phyloP scores from a whole-genome alignment of 371 early-diverging fungal species.

The Cokeromyces recurvatus region DNA sequence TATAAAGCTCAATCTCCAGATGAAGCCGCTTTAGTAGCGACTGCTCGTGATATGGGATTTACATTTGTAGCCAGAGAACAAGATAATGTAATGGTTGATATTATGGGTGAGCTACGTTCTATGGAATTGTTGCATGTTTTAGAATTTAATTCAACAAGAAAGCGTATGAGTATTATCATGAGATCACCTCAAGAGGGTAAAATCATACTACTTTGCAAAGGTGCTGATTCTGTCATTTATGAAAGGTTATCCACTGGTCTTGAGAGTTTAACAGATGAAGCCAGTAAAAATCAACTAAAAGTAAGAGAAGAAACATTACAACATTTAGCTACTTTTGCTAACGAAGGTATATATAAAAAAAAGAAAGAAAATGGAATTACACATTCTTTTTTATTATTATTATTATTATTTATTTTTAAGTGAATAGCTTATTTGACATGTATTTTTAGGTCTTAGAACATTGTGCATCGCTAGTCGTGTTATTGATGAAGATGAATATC shows the following conservation, averaged over 20 bases:
- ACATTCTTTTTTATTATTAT: neutral
- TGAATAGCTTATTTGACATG: too few relatives aligned
- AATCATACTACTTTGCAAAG: constrained; percentile 88
- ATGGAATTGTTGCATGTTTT: constrained; percentile 72
- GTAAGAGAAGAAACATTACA: constrained; percentile 36
- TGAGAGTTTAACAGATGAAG: constrained; percentile 28
- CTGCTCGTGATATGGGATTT: constrained; percentile 88
- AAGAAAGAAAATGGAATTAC: neutral
- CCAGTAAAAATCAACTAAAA: constrained; percentile 39
- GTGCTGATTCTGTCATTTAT: constrained; percentile 92
- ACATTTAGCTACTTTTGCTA: constrained; percentile 69
- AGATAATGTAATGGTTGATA: constrained; percentile 64
- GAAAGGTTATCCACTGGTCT: constrained; percentile 55
- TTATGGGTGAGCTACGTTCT: constrained; percentile 64
- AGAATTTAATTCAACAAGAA: constrained; percentile 85
- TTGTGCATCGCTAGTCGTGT: constrained; percentile 83
- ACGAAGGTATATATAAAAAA: constrained; percentile 50
- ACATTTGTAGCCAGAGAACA: constrained; percentile 72
- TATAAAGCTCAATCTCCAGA: constrained; percentile 95
- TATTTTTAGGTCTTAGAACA: constrained; percentile 77
- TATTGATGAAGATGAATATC: constrained; percentile 72
- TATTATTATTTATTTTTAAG: too few relatives aligned
- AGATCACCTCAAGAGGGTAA: constrained; percentile 62
- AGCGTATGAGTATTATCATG: constrained; percentile 83
- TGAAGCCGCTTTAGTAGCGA: constrained; percentile 89